Evolutionary conservation across 106 monocot species (phyloP).

Genomic region (Dioscorea zingiberensis): DNA sequence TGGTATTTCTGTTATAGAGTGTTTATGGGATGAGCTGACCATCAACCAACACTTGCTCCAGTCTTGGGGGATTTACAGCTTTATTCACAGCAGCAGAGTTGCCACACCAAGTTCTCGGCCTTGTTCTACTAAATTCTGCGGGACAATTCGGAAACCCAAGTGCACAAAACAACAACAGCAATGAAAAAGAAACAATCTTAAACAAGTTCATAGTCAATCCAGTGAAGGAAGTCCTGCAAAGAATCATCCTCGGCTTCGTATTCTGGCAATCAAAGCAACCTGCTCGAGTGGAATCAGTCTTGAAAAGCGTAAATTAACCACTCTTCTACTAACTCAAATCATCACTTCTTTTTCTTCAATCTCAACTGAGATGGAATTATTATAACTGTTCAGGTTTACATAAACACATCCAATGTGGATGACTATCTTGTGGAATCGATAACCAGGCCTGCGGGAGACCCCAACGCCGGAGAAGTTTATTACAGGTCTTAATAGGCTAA

Average conservation of each 20-base stretch:
- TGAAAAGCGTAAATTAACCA: conserved; percentile 77
- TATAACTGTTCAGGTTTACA: conserved; percentile 53
- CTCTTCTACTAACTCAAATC: conserved; percentile 1
- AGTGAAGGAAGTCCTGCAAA: conserved; percentile 71
- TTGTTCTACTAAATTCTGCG: conserved; percentile 85
- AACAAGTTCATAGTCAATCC: conserved; percentile 61
- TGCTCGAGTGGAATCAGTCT: conserved; percentile 63
- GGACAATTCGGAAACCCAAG: conserved; percentile 71
- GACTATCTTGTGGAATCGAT: conserved; percentile 92
- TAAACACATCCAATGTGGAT: conserved; percentile 80
- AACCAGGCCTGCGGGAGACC: conserved; percentile 62
- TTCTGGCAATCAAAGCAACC: conserved; percentile 99
- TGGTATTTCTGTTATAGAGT: neutral
- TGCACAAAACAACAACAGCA: conserved; percentile 12
- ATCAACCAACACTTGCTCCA: conserved; percentile 18
- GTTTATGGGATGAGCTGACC: conserved; percentile 4
- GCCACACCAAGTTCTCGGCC: conserved; percentile 45
- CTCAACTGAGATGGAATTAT: too few species aligned
- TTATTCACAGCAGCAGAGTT: conserved; percentile 74
- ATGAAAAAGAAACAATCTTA: conserved; percentile 27
- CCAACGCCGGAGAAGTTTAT: conserved; percentile 95
- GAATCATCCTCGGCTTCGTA: conserved; percentile 63
- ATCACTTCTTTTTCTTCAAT: too few species aligned
- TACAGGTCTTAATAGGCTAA: conserved; percentile 63
- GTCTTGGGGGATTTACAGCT: conserved; percentile 93